Conservation (phyloP, 2,329 filamentous ascomycete species). For the Fusarium sarcochroum region DNA sequence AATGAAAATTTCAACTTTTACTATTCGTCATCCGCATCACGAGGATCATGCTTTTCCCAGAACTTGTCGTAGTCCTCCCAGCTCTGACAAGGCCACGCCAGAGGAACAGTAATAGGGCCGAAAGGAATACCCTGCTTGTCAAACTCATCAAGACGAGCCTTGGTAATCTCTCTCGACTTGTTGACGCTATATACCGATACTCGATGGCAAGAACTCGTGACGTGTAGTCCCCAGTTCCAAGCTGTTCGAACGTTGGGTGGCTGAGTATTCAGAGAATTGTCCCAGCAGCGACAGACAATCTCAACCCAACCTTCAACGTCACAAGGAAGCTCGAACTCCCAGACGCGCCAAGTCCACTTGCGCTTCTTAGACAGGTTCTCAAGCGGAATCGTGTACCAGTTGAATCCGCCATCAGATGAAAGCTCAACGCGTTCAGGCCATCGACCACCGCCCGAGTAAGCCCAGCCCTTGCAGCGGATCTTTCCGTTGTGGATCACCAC, state of each 20-base stretch:
- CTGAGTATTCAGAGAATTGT: conserved; percentile 73
- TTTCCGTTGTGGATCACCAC: conserved; percentile 71
- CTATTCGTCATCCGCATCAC: conserved; percentile 46
- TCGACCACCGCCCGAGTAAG: conserved; percentile 69
- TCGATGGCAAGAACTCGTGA: conserved; percentile 73
- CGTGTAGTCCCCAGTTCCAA: conserved; percentile 77
- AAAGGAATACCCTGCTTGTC: conserved; percentile 63
- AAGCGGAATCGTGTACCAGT: conserved; percentile 74
- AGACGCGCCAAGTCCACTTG: conserved; percentile 74
- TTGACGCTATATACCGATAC: conserved; percentile 76
- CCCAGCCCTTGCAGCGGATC: conserved; percentile 71
- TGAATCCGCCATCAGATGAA: conserved; percentile 72
- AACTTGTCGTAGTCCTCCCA: conserved; percentile 63
- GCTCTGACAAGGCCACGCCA: conserved; percentile 63
- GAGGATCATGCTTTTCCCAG: conserved; percentile 48
- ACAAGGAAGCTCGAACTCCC: conserved; percentile 73
- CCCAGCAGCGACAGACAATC: conserved; percentile 71
- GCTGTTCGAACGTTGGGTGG: conserved; percentile 66
- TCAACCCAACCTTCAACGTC: conserved; percentile 74
- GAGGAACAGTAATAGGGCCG: conserved; percentile 67
- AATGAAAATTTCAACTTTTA: too few species aligned
- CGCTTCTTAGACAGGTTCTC: conserved; percentile 74
- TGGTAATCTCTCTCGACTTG: conserved; percentile 62
- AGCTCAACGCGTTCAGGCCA: conserved; percentile 76
- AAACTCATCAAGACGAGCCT: conserved; percentile 64